Conservation (phyloP, 805 yeast genomes). For the Starmerella asiatica region DNA sequence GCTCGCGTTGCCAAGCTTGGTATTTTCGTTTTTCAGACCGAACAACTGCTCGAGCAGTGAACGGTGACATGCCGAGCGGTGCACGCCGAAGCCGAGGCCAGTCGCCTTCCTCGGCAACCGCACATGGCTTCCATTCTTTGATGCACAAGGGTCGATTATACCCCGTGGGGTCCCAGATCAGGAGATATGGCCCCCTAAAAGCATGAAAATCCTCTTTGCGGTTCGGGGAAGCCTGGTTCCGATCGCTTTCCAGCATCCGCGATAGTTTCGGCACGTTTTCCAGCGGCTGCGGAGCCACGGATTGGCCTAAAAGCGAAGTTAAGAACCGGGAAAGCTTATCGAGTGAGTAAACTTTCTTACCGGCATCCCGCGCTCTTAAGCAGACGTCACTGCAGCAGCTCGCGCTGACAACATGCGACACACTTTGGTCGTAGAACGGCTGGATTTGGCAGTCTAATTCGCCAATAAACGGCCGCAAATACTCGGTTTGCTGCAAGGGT, state of each 20-base stretch:
- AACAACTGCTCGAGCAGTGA: slow-evolving; percentile 32
- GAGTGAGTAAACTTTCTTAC: slow-evolving; percentile 73
- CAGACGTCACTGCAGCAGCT: slow-evolving; percentile 48
- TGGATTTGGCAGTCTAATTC: slow-evolving; percentile 34
- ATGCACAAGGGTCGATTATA: slow-evolving; percentile 66
- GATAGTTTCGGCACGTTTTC: slow-evolving; percentile 29
- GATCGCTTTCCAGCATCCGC: slow-evolving; percentile 63
- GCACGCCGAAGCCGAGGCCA: slow-evolving; percentile 53
- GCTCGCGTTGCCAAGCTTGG: neutral
- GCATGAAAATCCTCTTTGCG: slow-evolving; percentile 73
- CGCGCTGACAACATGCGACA: slow-evolving; percentile 63
- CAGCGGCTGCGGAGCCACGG: slow-evolving; percentile 23
- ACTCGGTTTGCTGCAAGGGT: slow-evolving; percentile 24
- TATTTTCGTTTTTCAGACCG: slow-evolving; percentile 7
- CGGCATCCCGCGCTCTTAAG: slow-evolving; percentile 43
- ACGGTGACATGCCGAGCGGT: slow-evolving; percentile 69
- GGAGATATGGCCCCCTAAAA: slow-evolving; percentile 60
- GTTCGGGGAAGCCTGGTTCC: slow-evolving; percentile 40
- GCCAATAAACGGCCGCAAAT: slow-evolving; percentile 21
- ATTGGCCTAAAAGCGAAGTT: slow-evolving; percentile 23
- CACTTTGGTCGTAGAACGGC: slow-evolving; percentile 45
- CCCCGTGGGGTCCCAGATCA: slow-evolving; percentile 69
- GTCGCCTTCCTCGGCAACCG: slow-evolving; percentile 21
- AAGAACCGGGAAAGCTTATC: slow-evolving; percentile 75
- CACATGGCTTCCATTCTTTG: slow-evolving; percentile 57